These are phyloP conservation scores for Spiromastix sp. DNA, from an alignment of 2,329 filamentous ascomycete genomes.

Conservation along the genomic window DNA sequence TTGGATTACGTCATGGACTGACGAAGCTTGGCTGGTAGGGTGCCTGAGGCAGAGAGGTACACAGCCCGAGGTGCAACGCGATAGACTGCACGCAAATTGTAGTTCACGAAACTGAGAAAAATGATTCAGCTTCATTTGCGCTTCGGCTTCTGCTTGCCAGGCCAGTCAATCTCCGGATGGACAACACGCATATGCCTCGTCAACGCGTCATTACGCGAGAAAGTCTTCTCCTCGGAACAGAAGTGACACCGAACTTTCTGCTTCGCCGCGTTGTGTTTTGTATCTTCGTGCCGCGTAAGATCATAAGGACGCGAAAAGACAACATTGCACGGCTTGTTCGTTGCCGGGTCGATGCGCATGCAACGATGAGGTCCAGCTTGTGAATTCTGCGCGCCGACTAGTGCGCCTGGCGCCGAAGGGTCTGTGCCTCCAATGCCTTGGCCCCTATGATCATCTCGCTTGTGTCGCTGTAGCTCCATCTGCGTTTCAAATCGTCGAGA, in stretches of 20 bases:
- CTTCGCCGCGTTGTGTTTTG: constrained; percentile 90
- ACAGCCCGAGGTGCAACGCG: no score
- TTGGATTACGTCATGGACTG: no score
- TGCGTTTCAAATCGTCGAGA: constrained; percentile 80
- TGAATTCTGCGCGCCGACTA: constrained; percentile 58
- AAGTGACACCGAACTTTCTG: constrained; percentile 88
- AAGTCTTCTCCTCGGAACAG: constrained; percentile 94
- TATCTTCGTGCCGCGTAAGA: constrained; percentile 90
- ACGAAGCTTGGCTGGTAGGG: no score
- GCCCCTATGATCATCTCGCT: constrained; percentile 81
- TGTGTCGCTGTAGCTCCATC: constrained; percentile 82
- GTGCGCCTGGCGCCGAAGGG: constrained; percentile 34
- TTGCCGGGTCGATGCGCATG: constrained; percentile 86
- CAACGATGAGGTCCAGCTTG: constrained; percentile 92
- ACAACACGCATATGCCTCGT: constrained; percentile 92
- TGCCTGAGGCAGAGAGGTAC: no score
- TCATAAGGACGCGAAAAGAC: constrained; percentile 95
- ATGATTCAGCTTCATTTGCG: constrained; percentile 24
- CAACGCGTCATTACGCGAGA: constrained; percentile 87
- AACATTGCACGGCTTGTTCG: constrained; percentile 87
- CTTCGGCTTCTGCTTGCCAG: constrained; percentile 47
- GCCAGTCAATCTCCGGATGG: constrained; percentile 76
- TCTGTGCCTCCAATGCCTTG: constrained; percentile 43
- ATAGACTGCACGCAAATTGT: no score
- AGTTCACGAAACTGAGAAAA: background rate